Evolutionary conservation across 805 yeast species (phyloP).

Genomic region (Groenewaldozyma tartarivorans): DNA sequence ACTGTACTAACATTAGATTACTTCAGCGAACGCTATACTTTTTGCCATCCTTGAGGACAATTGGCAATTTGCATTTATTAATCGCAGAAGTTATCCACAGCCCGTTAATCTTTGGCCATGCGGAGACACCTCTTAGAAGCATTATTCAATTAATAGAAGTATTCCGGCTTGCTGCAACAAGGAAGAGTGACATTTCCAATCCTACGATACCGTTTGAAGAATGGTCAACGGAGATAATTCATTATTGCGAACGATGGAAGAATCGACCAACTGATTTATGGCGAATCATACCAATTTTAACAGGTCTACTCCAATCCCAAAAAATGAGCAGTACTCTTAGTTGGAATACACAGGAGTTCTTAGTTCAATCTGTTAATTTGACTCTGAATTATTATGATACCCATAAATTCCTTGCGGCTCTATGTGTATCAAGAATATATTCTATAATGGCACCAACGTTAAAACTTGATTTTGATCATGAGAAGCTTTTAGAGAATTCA

Average conservation of each 20-base stretch:
- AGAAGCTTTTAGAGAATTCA: background rate
- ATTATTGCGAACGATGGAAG: conserved; percentile 5
- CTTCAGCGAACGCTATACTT: conserved; percentile 8
- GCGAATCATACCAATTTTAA: conserved; percentile 15
- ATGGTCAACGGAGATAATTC: conserved; percentile 13
- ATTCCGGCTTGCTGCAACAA: conserved; percentile 14
- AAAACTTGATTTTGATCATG: background rate
- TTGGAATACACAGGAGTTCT: conserved; percentile 1
- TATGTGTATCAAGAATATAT: conserved; percentile 4
- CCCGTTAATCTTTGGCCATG: conserved; percentile 9
- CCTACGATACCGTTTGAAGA: conserved; percentile 17
- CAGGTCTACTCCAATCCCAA: conserved; percentile 12
- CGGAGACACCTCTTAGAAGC: conserved; percentile 3
- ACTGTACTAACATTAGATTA: background rate
- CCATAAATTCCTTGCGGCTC: background rate
- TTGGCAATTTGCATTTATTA: conserved; percentile 17
- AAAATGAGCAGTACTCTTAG: background rate
- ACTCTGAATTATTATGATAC: background rate
- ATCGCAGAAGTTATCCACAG: conserved; percentile 15
- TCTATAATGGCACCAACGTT: background rate
- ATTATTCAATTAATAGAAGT: conserved; percentile 15
- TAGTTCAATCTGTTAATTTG: background rate
- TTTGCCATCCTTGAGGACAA: conserved; percentile 19
- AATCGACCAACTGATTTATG: conserved; percentile 10
- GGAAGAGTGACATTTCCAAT: conserved; percentile 18